Evolutionary conservation across 2,329 filamentous ascomycete genomes (phyloP).

Genomic region (Botrytis fragariae): DNA sequence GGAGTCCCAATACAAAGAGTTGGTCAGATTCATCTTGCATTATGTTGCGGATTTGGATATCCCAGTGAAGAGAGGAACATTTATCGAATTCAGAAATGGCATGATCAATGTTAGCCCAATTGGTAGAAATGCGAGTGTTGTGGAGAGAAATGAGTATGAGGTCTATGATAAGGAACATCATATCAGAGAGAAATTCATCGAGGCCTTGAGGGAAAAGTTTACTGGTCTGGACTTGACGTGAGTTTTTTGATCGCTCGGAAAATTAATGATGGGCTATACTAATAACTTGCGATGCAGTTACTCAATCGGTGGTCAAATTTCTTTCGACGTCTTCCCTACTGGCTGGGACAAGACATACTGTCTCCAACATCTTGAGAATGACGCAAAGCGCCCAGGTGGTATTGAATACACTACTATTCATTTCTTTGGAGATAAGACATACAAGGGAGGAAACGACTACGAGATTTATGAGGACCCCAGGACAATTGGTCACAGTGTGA

Average conservation of each 20-base stretch:
- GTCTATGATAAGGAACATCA: constrained; percentile 75
- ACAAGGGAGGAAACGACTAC: constrained; percentile 87
- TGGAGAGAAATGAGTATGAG: constrained; percentile 82
- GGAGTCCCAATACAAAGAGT: constrained; percentile 75
- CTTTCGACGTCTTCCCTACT: constrained; percentile 93
- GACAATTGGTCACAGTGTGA: constrained; percentile 82
- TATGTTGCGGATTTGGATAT: constrained; percentile 83
- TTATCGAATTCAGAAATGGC: constrained; percentile 85
- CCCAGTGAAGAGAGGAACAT: constrained; percentile 79
- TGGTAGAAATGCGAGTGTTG: constrained; percentile 77
- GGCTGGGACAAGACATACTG: constrained; percentile 99
- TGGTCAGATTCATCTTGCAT: constrained; percentile 73
- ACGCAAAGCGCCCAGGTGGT: constrained; percentile 67
- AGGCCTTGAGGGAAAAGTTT: constrained; percentile 75
- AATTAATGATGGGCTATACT: background rate
- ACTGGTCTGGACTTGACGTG: constrained; percentile 80
- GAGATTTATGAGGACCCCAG: constrained; percentile 85
- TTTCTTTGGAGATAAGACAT: constrained; percentile 98
- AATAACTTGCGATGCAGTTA: constrained; percentile 52
- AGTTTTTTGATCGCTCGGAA: constrained; percentile 40
- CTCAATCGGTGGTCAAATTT: constrained; percentile 96
- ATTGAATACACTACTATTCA: constrained; percentile 84
- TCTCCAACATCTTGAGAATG: constrained; percentile 78
- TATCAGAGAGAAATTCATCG: constrained; percentile 74
- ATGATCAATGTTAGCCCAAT: constrained; percentile 86